phyloP scores from a whole-genome alignment of 208 protist species.

The Kentomonas sorsogonicus region DNA sequence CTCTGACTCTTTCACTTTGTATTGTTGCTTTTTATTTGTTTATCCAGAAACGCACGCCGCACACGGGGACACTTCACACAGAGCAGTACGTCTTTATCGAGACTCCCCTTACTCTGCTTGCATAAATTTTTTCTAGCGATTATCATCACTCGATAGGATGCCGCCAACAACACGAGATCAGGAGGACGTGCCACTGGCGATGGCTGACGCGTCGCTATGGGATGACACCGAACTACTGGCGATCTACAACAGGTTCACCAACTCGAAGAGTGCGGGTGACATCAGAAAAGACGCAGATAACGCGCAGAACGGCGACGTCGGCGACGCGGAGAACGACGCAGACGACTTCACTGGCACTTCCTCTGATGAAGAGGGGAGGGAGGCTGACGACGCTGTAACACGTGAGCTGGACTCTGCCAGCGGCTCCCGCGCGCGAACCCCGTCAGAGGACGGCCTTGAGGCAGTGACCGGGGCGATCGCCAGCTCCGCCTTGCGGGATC shows the following conservation, averaged over 20 bases:
- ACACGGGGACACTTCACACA: background rate
- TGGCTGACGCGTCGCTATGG: constrained; percentile 59
- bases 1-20: too few relatives aligned
- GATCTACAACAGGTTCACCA: constrained; percentile 66
- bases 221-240: constrained; percentile 76
- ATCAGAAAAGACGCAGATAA: background rate
- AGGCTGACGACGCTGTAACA: background rate
- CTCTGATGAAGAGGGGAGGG: background rate
- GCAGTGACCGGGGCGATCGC: background rate
- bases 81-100: too few relatives aligned
- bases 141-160: background rate
- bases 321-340: background rate
- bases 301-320: background rate
- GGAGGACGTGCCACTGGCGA: constrained; percentile 25
- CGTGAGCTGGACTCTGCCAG: background rate
- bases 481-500: background rate
- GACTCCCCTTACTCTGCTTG: too few relatives aligned
- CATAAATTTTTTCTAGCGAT: background rate
- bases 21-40: too few relatives aligned
- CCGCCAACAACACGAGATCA: background rate
- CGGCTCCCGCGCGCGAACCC: background rate
- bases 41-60: background rate
- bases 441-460: background rate
- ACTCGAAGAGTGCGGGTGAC: constrained; percentile 7
- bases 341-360: too few relatives aligned